Conservation (phyloP, 192 early-diverging fungal genomes). For the Chytriomyces hyalinus region DNA sequence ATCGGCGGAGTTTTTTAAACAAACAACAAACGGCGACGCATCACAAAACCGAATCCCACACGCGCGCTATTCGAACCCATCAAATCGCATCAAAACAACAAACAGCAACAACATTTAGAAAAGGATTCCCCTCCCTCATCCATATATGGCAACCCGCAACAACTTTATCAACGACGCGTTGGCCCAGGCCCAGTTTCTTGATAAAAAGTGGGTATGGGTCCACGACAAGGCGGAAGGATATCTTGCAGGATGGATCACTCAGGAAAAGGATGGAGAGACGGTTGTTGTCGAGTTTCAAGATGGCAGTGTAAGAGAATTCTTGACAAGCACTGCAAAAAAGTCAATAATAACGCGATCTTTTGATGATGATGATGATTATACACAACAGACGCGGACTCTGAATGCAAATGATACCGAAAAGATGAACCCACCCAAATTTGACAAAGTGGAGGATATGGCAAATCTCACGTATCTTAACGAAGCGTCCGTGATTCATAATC, state of each 20-base stretch:
- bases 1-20: too few species aligned
- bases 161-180: constrained; percentile 57
- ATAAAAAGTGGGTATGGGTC: constrained; percentile 99
- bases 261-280: constrained; percentile 70
- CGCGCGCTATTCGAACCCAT: too few species aligned
- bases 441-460: constrained; percentile 98
- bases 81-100: too few species aligned
- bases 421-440: constrained; percentile 99
- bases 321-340: neutral
- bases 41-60: too few species aligned
- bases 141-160: constrained; percentile 14
- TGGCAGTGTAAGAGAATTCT: constrained; percentile 64
- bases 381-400: constrained; percentile 52
- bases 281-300: constrained; percentile 79
- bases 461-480: constrained; percentile 96
- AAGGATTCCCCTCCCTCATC: neutral
- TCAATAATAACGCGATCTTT: neutral
- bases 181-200: constrained; percentile 80
- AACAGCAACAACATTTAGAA: too few species aligned
- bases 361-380: constrained; percentile 4
- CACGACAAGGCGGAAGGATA: constrained; percentile 90
- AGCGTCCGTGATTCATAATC: constrained; percentile 97
- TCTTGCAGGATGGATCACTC: constrained; percentile 78
- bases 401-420: constrained; percentile 85
- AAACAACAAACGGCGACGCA: too few species aligned